A percentile compares a stretch with the other conserved stretches of the same genome.
These are phyloP conservation scores for Cicer yamashitae DNA, from an alignment of 306 rosid genomes.

Conservation along the genomic window DNA sequence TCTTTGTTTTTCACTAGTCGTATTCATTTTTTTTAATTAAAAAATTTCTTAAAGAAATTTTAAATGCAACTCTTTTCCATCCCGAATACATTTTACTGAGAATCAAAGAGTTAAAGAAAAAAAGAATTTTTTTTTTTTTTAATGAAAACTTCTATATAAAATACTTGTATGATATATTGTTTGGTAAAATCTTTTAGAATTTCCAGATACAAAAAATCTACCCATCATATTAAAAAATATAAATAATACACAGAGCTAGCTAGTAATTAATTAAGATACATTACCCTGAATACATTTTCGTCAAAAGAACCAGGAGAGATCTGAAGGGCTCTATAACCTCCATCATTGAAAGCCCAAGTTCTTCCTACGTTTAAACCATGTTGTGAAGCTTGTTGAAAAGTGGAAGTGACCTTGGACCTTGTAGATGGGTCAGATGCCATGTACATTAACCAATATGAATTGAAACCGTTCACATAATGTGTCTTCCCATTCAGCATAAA, in stretches of 20 bases:
- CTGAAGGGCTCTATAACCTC: constrained; percentile 46
- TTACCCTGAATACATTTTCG: constrained; percentile 45
- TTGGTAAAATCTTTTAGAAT: no score
- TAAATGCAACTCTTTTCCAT: no score
- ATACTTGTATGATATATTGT: no score
- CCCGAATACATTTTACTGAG: no score
- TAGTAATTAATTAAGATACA: background rate
- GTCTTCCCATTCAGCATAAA: constrained; percentile 49
- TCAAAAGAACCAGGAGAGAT: constrained; percentile 50
- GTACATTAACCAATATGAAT: constrained; percentile 63
- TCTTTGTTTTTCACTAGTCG: no score
- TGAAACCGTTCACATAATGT: constrained; percentile 59
- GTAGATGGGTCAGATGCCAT: constrained; percentile 58
- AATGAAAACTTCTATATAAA: no score
- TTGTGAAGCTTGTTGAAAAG: constrained; percentile 46
- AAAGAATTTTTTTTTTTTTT: no score
- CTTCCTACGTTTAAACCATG: constrained; percentile 53
- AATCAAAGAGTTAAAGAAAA: no score
- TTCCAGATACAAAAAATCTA: no score
- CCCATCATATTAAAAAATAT: background rate
- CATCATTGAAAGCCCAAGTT: constrained; percentile 52
- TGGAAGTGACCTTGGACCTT: constrained; percentile 48
- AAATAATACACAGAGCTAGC: background rate
- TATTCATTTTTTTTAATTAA: no score
- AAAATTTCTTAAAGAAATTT: no score